Base-by-base conservation (phyloP, 2,329 filamentous ascomycete genomes). In the Tricladium varicosporioides region DNA sequence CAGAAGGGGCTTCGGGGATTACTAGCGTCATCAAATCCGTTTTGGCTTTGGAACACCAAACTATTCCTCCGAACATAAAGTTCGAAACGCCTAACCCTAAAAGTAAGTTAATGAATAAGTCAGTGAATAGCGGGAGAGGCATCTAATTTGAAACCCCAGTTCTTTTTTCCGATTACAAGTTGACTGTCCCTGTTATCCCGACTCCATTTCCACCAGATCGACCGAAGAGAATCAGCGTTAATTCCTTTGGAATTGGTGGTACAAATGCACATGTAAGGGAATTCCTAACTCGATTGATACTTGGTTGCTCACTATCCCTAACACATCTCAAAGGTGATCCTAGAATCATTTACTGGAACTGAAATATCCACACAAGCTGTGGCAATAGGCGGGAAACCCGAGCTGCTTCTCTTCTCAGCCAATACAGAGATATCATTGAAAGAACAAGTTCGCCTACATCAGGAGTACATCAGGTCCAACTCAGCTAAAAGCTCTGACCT, bases 21-120 rank as follows among this genome's bases (percentile, higher is more conserved):
- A 53, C 59, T 11, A 54, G 62, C 27, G 13, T 68, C 7, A 60
- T 62, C 2, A 62, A 62, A 45, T 32, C 51, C 10, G 54, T 63
- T 1, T 27, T 65, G 22, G 54, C 58, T 18, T 33, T 68, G 7
- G 60, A 66, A 36, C 46, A 59, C 11, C 53, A 54, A 8, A 56
- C 51, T 10, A 64, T 68, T 19, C 66, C 58, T 9, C 62, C 65
- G 2, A 61, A 62, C 33, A 57, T 62, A 18, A 48, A 56, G 8
- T 59, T 75, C 46, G 62, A 69, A 11, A 70, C 59, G 10, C 60
- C 68, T 1, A 77, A 76, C 47, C 62, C 68, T 0, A 63, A 51
- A 18, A 62, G 32, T 36, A 36, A 36, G 32, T 36, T 36, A 13
- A 36, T 13, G n/a, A n/a, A n/a, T n/a, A n/a, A n/a, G n/a, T n/a